These are phyloP conservation scores for Tolypocladium sp. DNA, from an alignment of 2,329 filamentous ascomycete species.

Conservation along the genomic window DNA sequence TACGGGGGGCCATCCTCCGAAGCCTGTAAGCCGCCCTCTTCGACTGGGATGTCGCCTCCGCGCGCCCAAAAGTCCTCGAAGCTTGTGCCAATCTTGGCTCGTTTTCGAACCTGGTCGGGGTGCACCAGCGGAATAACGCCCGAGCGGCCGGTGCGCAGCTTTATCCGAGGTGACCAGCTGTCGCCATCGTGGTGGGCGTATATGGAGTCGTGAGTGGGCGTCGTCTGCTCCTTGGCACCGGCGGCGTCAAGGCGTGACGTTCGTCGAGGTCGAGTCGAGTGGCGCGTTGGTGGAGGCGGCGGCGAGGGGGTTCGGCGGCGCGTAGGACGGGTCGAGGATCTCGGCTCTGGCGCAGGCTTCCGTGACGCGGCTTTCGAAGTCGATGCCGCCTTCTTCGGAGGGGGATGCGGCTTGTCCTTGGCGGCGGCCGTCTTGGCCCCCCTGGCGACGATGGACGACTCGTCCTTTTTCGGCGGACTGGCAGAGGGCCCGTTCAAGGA, in stretches of 20 bases:
- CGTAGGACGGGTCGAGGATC: constrained; percentile 19
- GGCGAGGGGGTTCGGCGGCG: constrained; percentile 34
- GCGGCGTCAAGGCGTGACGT: constrained; percentile 28
- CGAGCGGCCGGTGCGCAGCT: constrained; percentile 31
- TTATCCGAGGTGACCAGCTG: constrained; percentile 35
- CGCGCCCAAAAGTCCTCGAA: constrained; percentile 50
- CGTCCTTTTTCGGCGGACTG: constrained; percentile 21
- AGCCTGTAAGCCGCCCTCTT: constrained; percentile 46
- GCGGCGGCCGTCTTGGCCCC: constrained; percentile 14
- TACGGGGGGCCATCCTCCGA: constrained; percentile 47
- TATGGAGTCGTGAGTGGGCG: constrained; percentile 5
- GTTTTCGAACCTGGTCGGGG: constrained; percentile 45
- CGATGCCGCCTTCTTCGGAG: constrained; percentile 14
- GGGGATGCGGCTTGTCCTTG: constrained; percentile 15
- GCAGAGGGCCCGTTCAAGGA: constrained; percentile 20
- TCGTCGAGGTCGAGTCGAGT: constrained; percentile 32
- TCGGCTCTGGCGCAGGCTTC: constrained; percentile 17
- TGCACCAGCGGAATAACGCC: constrained; percentile 47
- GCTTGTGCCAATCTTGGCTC: constrained; percentile 40
- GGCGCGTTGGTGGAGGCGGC: constrained; percentile 26
- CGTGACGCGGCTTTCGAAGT: constrained; percentile 21
- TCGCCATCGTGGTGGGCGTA: constrained; percentile 10
- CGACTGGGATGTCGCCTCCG: constrained; percentile 42
- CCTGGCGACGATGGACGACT: constrained; percentile 14
- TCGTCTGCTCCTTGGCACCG: constrained; percentile 7